Base-by-base conservation (phyloP, 805 yeast species). In the Alloascoidea hylecoeti region DNA sequence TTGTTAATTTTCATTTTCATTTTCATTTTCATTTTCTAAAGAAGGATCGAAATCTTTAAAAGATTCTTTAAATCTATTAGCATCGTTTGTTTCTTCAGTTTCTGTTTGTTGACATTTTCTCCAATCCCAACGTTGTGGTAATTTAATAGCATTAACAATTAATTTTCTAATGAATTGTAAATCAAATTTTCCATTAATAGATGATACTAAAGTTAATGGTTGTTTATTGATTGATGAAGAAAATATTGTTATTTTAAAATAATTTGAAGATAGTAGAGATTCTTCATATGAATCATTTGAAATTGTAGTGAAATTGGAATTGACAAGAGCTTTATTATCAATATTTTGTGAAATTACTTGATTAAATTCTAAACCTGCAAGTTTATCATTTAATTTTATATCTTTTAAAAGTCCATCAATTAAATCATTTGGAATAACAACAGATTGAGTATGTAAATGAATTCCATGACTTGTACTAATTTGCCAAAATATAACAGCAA, bases 161-260 rank as follows among this genome's bases (percentile, higher is more conserved):
- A 81, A 86, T 48, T 85, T 67, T 52, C 96, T 64, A 1, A 95
- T 94, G 48, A 88, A 82, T 46, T 83, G 95, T 12, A 84, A 56
- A 52, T 88, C 96, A 5, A 85, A 57, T 9, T 64, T 46, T 38
- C 62, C 62, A 2, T 50, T 34, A 47, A 18, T 15, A 45, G 39
- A 1, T 6, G 36, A 34, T 12, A 50, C 49, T 40, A 51, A n/a
- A n/a, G n/a, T 38, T 37, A 16, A 38, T 33, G 15, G 38, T 27
- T 4, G 35, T 16, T 27, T 47, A 34, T 15, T 43, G 37, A 5
- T 44, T 41, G 30, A 38, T 39, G 13, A 43, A 44, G 33, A 33
- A 23, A 23, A 34, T 37, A 18, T 34, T 28, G n/a, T 34, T 42
- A 9, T 42, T 48, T 3, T 41, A 39, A 5, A 54, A 40, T n/a